Conservation (phyloP, 441 rosid genomes). For the Syzygium malaccense region DNA sequence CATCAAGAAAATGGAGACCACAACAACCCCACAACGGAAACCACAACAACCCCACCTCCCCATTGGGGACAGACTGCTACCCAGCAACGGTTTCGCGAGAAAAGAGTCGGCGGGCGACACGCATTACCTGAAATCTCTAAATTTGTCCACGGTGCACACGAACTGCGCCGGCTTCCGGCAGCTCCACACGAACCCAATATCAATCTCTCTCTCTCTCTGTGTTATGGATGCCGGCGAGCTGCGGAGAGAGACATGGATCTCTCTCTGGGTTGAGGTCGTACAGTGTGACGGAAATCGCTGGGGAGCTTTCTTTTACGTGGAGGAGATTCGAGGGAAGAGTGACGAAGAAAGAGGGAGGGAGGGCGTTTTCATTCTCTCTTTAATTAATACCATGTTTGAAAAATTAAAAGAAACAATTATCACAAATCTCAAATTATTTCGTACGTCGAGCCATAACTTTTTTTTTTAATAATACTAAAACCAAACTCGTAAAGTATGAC, state of each 20-base stretch:
- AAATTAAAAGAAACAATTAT: neutral
- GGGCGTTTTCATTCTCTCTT: neutral
- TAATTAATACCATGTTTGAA: neutral
- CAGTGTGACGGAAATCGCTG: neutral
- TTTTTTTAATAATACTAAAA: too few relatives aligned
- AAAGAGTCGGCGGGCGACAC: neutral
- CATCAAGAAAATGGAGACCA: neutral
- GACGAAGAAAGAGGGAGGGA: neutral
- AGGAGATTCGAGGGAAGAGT: neutral
- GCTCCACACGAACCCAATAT: neutral
- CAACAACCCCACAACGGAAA: neutral
- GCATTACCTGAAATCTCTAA: neutral
- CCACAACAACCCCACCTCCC: neutral
- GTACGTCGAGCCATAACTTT: too few relatives aligned
- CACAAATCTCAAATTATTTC: too few relatives aligned
- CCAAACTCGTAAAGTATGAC: too few relatives aligned
- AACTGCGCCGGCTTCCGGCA: neutral
- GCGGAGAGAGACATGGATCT: neutral
- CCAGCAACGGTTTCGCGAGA: neutral
- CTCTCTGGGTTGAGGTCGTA: neutral
- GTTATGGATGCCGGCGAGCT: neutral
- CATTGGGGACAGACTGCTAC: neutral
- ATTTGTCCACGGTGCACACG: neutral
- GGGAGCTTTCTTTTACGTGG: neutral
- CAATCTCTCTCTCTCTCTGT: neutral